phyloP scores from a whole-genome alignment of 805 yeast species.

The Starmerella cellae region DNA sequence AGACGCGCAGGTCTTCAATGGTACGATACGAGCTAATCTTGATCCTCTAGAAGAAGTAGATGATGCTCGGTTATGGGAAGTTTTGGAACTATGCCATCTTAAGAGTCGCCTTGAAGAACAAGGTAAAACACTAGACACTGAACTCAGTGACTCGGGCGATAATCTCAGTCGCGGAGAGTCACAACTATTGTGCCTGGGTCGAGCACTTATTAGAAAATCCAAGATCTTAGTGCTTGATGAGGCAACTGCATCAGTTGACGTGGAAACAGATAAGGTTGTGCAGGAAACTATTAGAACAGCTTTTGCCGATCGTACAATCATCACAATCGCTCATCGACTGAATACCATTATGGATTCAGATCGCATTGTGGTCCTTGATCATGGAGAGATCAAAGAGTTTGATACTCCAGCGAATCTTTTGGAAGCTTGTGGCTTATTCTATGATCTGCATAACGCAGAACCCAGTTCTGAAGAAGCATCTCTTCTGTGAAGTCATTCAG shows the following conservation, averaged over 20 bases:
- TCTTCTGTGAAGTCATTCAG: not conserved
- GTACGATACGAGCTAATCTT: slow-evolving; percentile 72
- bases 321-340: slow-evolving; percentile 75
- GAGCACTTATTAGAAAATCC: slow-evolving; percentile 59
- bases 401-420: slow-evolving; percentile 40
- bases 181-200: slow-evolving; percentile 63
- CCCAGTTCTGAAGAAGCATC: no score
- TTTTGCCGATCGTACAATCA: slow-evolving; percentile 55
- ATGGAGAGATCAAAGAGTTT: slow-evolving; percentile 58
- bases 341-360: slow-evolving; percentile 74
- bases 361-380: slow-evolving; percentile 53
- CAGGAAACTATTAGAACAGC: slow-evolving; percentile 61
- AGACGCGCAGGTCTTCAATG: slow-evolving; percentile 85
- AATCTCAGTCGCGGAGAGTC: slow-evolving; percentile 74
- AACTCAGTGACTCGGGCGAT: slow-evolving; percentile 55
- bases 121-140: slow-evolving; percentile 39
- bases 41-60: slow-evolving; percentile 61
- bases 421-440: slow-evolving; percentile 18
- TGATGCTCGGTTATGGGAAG: slow-evolving; percentile 69
- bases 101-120: slow-evolving; percentile 46
- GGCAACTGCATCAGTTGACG: slow-evolving; percentile 71
- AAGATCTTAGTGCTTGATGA: slow-evolving; percentile 65
- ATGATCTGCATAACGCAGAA: slow-evolving; percentile 14
- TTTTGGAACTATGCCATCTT: slow-evolving; percentile 64
- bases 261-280: slow-evolving; percentile 59